These are phyloP conservation scores for Thielaviopsis ethacetica DNA, from an alignment of 2,329 filamentous ascomycete genomes.

Conservation along the genomic window DNA sequence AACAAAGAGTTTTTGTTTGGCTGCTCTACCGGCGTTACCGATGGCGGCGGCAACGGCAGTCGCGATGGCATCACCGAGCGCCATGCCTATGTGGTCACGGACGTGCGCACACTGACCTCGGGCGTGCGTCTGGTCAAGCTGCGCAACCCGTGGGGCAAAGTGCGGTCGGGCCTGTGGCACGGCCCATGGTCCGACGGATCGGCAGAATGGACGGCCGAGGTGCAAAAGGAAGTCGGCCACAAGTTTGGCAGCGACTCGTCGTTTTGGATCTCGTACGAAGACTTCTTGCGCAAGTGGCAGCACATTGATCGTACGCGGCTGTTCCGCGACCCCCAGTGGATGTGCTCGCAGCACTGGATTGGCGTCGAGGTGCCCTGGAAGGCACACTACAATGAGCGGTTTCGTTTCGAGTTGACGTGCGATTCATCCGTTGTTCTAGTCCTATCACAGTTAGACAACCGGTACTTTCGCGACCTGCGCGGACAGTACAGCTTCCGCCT, in stretches of 20 bases:
- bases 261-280: constrained; percentile 48
- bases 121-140: constrained; percentile 40
- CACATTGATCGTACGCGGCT: constrained; percentile 46
- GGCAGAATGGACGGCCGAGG: constrained; percentile 44
- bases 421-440: constrained; percentile 42
- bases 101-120: constrained; percentile 21
- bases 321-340: constrained; percentile 42
- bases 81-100: constrained; percentile 41
- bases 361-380: constrained; percentile 47
- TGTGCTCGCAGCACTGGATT: constrained; percentile 42
- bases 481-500: constrained; percentile 39
- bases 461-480: constrained; percentile 44
- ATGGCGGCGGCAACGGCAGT: constrained; percentile 26
- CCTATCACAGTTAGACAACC: constrained; percentile 43
- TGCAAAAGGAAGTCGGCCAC: constrained; percentile 39
- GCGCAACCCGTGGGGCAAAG: constrained; percentile 44
- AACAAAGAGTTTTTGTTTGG: constrained; percentile 64
- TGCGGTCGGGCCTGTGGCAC: constrained; percentile 33
- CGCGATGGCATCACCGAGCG: constrained; percentile 40
- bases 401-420: constrained; percentile 38
- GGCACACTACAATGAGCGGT: constrained; percentile 44
- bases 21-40: constrained; percentile 31
- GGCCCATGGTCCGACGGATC: constrained; percentile 44
- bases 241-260: constrained; percentile 45
- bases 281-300: constrained; percentile 45